These are phyloP conservation scores for Cytidiella melzeri DNA, from an alignment of 768 basidiomycete species.

Conservation along the genomic window DNA sequence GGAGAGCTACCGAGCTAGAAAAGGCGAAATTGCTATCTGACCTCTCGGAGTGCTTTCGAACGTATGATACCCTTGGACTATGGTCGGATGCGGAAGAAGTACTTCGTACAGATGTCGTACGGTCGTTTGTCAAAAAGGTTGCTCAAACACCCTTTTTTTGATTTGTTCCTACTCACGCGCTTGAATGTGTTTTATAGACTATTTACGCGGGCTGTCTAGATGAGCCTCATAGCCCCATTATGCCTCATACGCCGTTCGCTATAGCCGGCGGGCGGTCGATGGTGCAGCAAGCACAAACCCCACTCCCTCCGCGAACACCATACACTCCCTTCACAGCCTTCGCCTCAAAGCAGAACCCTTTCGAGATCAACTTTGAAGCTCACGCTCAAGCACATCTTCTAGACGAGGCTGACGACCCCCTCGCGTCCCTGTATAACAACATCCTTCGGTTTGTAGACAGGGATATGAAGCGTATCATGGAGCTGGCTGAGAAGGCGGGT, in stretches of 20 bases:
- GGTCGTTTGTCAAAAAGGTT: constrained; percentile 74
- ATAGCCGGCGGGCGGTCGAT: constrained; percentile 21
- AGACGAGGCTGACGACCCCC: constrained; percentile 59
- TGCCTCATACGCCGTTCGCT: constrained; percentile 71
- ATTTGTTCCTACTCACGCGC: neutral
- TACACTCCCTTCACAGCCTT: constrained; percentile 48
- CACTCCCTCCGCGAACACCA: constrained; percentile 49
- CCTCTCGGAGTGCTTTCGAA: constrained; percentile 69
- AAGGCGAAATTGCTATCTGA: constrained; percentile 58
- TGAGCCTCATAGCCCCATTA: constrained; percentile 65
- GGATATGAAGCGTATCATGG: constrained; percentile 70
- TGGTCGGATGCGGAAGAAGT: constrained; percentile 91
- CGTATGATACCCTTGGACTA: constrained; percentile 73
- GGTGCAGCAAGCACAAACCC: constrained; percentile 30
- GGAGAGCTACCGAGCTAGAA: constrained; percentile 50
- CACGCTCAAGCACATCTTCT: constrained; percentile 34
- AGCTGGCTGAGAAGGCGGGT: constrained; percentile 63
- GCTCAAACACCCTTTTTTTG: constrained; percentile 4
- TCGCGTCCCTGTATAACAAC: constrained; percentile 76
- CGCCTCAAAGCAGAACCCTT: constrained; percentile 34
- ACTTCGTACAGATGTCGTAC: constrained; percentile 63
- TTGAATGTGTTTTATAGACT: constrained; percentile 39
- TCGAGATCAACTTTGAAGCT: constrained; percentile 27
- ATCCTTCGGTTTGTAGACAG: constrained; percentile 76
- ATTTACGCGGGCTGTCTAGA: constrained; percentile 66